phyloP scores from a whole-genome alignment of 768 basidiomycete species.

The Lanmaoa pseudosensibilis region DNA sequence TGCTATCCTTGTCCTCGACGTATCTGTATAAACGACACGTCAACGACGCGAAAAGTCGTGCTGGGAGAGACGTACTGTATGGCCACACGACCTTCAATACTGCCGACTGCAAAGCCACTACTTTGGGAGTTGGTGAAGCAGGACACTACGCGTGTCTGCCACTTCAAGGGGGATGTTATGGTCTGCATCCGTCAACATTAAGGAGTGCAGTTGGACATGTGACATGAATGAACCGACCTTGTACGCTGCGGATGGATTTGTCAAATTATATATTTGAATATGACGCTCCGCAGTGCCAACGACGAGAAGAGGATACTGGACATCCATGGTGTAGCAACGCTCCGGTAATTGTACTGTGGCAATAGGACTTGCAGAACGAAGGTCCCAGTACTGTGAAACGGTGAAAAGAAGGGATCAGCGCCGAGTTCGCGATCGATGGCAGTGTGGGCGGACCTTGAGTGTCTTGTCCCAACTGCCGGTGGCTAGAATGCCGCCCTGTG shows the following conservation, averaged over 20 bases:
- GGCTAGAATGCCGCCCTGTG: slow-evolving; percentile 71
- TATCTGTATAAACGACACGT: slow-evolving; percentile 49
- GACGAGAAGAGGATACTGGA: slow-evolving; percentile 80
- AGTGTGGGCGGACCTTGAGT: slow-evolving; percentile 61
- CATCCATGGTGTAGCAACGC: slow-evolving; percentile 85
- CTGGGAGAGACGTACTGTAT: slow-evolving; percentile 71
- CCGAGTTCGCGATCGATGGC: not conserved
- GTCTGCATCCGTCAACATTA: slow-evolving; percentile 45
- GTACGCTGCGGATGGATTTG: slow-evolving; percentile 74
- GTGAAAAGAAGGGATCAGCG: not conserved
- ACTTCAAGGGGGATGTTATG: slow-evolving; percentile 84
- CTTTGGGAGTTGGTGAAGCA: slow-evolving; percentile 70
- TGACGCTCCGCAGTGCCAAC: slow-evolving; percentile 93
- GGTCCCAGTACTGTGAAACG: slow-evolving; percentile 81
- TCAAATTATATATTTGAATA: slow-evolving; percentile 85
- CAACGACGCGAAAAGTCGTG: not conserved
- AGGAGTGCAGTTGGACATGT: not conserved
- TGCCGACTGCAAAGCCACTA: slow-evolving; percentile 81
- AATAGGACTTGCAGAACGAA: slow-evolving; percentile 72
- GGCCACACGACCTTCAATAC: slow-evolving; percentile 89
- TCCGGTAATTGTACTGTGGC: slow-evolving; percentile 84
- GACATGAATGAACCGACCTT: slow-evolving; percentile 50
- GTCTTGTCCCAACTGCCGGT: slow-evolving; percentile 99
- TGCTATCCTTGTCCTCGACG: slow-evolving; percentile 78
- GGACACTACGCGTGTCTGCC: slow-evolving; percentile 86